Conservation (phyloP, 176 grass and related monocot genomes). For the Aegilops longissima region DNA sequence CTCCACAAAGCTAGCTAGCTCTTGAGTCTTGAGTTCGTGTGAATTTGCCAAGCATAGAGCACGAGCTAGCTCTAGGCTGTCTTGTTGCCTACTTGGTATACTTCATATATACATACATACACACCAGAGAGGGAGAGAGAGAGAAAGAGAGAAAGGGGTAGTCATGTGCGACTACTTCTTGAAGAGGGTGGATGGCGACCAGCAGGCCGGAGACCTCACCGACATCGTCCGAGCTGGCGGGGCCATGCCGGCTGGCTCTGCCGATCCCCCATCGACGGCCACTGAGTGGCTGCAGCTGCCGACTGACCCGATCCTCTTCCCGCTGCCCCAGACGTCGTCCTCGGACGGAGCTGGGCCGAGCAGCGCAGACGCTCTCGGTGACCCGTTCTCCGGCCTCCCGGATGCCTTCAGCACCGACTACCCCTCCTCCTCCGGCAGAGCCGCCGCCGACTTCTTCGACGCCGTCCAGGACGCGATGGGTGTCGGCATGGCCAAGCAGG, state of each 20-base stretch:
- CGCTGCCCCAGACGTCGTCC: slow-evolving; percentile 18
- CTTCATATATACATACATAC: background rate
- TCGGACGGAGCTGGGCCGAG: slow-evolving; percentile 12
- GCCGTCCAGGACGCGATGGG: background rate
- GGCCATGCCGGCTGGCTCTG: slow-evolving; percentile 3
- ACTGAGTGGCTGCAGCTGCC: slow-evolving; percentile 44
- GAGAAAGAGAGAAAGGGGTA: background rate
- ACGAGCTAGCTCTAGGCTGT: slow-evolving; percentile 10
- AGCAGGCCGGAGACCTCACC: slow-evolving; percentile 77
- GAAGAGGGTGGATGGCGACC: slow-evolving; percentile 59
- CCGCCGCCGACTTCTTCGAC: slow-evolving; percentile 29
- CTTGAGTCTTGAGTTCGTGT: slow-evolving; percentile 14
- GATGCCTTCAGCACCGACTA: slow-evolving; percentile 54
- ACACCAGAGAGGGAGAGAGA: background rate
- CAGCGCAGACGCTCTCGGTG: slow-evolving; percentile 33
- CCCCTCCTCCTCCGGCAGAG: slow-evolving; percentile 6
- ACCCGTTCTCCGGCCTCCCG: slow-evolving; percentile 54
- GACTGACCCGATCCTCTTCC: slow-evolving; percentile 36
- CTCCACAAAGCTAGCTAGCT: slow-evolving; percentile 37
- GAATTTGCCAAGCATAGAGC: slow-evolving; percentile 21
- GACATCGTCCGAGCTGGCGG: slow-evolving; percentile 73
- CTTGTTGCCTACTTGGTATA: slow-evolving; percentile 6
- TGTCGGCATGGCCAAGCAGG: slow-evolving; percentile 18
- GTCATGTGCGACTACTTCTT: slow-evolving; percentile 89
- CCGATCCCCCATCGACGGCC: slow-evolving; percentile 20